These are phyloP conservation scores for Papiliotrema flavescens DNA, from an alignment of 1,284 basidiomycete genomes.

Conservation along the genomic window DNA sequence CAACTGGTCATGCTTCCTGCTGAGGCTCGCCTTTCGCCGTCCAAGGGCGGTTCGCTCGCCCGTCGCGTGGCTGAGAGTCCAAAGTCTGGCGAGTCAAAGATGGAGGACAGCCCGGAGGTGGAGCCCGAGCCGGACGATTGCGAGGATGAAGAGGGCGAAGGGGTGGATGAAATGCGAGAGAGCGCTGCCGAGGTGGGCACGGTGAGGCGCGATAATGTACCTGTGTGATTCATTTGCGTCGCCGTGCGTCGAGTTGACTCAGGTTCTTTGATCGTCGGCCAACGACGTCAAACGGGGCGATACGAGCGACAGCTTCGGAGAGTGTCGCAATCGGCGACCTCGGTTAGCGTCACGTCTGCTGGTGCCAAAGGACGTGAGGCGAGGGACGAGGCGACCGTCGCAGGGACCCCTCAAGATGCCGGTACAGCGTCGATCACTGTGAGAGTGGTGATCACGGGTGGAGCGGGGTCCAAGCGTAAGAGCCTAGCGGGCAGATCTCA, in stretches of 20 bases:
- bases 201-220: neutral
- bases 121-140: neutral
- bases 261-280: no score
- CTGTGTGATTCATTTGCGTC: neutral
- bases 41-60: neutral
- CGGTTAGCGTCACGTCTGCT: neutral
- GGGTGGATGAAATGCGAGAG: constrained; percentile 3
- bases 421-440: no score
- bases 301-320: no score
- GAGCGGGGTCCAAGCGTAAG: no score
- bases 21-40: constrained; percentile 9
- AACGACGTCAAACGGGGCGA: no score
- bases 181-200: neutral
- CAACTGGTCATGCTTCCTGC: constrained; percentile 15
- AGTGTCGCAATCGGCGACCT: no score
- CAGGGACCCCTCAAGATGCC: no score
- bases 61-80: neutral
- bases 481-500: no score
- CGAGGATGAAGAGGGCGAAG: constrained; percentile 10
- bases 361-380: neutral
- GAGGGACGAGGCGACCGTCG: neutral
- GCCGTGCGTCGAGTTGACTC: neutral
- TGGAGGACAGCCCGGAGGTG: constrained; percentile 6
- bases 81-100: constrained; percentile 11
- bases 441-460: no score